Conservation (phyloP, 2,329 filamentous ascomycete species). For the Sporothrix curviconia region DNA sequence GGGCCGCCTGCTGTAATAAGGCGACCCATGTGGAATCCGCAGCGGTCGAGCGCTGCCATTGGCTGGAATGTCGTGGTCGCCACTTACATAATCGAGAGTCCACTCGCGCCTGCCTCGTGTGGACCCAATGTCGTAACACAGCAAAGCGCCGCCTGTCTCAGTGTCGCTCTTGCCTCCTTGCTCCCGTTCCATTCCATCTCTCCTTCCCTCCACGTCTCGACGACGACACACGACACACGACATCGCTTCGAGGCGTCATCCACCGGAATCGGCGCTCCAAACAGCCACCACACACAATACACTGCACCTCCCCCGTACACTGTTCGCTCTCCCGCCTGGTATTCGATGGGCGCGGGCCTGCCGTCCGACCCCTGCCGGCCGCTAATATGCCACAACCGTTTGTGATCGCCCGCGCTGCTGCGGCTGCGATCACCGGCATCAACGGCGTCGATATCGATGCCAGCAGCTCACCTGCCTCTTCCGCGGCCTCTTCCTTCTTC, state of each 20-base stretch:
- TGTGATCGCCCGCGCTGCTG: conserved; percentile 11
- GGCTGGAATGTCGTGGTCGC: background rate
- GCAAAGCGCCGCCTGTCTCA: too few species aligned
- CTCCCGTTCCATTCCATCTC: background rate
- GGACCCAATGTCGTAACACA: conserved; percentile 4
- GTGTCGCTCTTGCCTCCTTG: conserved; percentile 2
- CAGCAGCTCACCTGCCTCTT: background rate
- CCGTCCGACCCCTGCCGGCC: conserved; percentile 9
- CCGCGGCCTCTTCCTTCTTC: too few species aligned
- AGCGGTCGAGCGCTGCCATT: background rate
- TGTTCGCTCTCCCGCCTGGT: background rate
- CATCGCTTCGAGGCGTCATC: background rate
- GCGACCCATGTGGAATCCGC: background rate
- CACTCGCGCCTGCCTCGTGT: background rate
- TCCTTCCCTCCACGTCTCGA: background rate
- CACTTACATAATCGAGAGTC: background rate
- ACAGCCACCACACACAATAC: background rate
- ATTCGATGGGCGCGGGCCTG: conserved; percentile 12
- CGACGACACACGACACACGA: background rate
- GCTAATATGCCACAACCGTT: conserved; percentile 16
- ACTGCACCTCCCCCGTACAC: background rate
- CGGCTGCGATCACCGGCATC: background rate
- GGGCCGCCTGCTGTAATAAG: background rate
- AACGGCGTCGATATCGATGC: background rate
- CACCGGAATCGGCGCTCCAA: background rate